Evolutionary conservation across 805 yeast species (phyloP).

Genomic region (Ogataea zsoltii): DNA sequence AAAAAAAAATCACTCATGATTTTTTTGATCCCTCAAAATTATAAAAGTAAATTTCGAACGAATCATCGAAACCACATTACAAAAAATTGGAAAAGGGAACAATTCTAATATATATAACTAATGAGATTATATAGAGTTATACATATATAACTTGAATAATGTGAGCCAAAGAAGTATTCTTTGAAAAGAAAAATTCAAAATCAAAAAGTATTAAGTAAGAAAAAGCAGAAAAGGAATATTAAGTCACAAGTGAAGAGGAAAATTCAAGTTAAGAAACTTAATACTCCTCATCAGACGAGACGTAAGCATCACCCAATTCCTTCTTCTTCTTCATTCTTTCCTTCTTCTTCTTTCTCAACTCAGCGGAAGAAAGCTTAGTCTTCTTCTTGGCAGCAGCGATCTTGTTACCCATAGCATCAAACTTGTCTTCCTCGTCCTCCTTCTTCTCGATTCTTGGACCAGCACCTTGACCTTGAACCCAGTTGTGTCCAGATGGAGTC

Average conservation of each 20-base stretch:
- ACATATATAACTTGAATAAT: slow-evolving; percentile 5
- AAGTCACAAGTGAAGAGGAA: slow-evolving; percentile 3
- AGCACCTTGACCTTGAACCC: slow-evolving; percentile 99
- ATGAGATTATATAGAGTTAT: slow-evolving; percentile 12
- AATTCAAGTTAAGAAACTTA: slow-evolving; percentile 36
- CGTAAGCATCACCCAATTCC: slow-evolving; percentile 99
- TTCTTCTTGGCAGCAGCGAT: slow-evolving; percentile 94
- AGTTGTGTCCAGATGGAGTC: slow-evolving; percentile 99
- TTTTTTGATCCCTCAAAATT: background rate
- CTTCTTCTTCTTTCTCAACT: slow-evolving; percentile 99
- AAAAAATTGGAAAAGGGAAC: slow-evolving; percentile 1
- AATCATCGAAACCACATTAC: no score
- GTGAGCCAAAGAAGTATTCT: slow-evolving; percentile 3
- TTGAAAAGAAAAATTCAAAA: slow-evolving; percentile 12
- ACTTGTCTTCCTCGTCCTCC: slow-evolving; percentile 91
- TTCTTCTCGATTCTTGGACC: slow-evolving; percentile 99
- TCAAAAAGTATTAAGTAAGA: slow-evolving; percentile 1
- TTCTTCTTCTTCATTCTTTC: slow-evolving; percentile 99
- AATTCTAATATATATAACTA: slow-evolving; percentile 7
- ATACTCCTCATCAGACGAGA: slow-evolving; percentile 91
- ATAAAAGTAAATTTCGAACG: background rate
- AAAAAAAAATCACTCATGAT: background rate
- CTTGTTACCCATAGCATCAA: slow-evolving; percentile 99
- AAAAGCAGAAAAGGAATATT: slow-evolving; percentile 6
- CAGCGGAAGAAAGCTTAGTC: slow-evolving; percentile 97